Evolutionary conservation across 352 stramenopile species (phyloP).

Genomic region (Hyaloperonospora brassicae): DNA sequence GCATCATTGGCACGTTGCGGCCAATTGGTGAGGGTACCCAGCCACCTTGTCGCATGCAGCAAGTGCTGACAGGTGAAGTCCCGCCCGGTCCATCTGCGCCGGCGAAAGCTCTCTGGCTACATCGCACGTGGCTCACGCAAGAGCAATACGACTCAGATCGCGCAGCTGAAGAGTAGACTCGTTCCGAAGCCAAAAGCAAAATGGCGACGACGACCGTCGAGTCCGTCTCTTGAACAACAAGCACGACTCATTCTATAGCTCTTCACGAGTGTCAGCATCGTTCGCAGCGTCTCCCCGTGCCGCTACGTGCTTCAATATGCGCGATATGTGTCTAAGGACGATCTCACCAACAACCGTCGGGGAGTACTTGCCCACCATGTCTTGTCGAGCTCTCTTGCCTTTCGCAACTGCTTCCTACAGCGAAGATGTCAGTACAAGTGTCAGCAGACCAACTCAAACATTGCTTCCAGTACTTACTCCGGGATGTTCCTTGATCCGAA

Average conservation of each 20-base stretch:
- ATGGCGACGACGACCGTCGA: not conserved
- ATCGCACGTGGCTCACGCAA: slow-evolving; percentile 77
- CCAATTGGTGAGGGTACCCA: slow-evolving; percentile 70
- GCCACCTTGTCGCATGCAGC: slow-evolving; percentile 43
- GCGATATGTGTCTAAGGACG: slow-evolving; percentile 57
- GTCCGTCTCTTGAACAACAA: not conserved
- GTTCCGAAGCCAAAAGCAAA: not conserved
- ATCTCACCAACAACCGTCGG: slow-evolving; percentile 60
- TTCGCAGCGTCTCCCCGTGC: slow-evolving; percentile 12
- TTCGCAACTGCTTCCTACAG: slow-evolving; percentile 51
- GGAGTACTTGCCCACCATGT: slow-evolving; percentile 84
- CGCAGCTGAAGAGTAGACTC: slow-evolving; percentile 18
- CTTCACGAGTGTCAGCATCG: slow-evolving; percentile 31
- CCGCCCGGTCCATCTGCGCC: slow-evolving; percentile 64
- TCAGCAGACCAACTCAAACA: no score
- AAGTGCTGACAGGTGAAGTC: slow-evolving; percentile 50
- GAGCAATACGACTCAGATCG: slow-evolving; percentile 58
- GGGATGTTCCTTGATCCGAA: slow-evolving; percentile 45
- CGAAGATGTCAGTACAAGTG: not conserved
- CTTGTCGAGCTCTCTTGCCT: slow-evolving; percentile 51
- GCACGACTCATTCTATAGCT: slow-evolving; percentile 33
- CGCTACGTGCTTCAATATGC: slow-evolving; percentile 43
- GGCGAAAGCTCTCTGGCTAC: slow-evolving; percentile 73
- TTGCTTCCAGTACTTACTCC: slow-evolving; percentile 25
- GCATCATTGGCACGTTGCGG: slow-evolving; percentile 73